Percentiles rank a stretch among this genome's conserved stretches.
Evolutionary conservation across 1,139 yeast genomes (phyloP).

Genomic region (Nakaseomyces uthaithaninus): DNA sequence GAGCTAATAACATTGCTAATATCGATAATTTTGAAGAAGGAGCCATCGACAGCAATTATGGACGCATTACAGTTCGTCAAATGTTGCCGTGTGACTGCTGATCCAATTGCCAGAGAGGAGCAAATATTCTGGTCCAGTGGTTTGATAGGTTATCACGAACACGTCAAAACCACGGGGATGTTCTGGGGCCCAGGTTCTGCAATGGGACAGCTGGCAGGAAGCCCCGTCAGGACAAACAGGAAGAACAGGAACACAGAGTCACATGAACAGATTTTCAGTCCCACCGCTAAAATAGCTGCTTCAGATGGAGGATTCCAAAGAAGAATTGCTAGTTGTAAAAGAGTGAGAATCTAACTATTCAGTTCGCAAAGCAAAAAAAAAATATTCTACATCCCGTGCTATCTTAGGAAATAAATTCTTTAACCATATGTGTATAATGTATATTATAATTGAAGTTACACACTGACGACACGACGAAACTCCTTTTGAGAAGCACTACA

Average conservation of each 20-base stretch:
- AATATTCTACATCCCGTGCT: not conserved
- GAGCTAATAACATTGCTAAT: slow-evolving; percentile 23
- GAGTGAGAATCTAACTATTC: not conserved
- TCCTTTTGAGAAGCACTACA: too few species aligned
- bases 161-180: slow-evolving; percentile 21
- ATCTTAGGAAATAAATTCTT: not conserved
- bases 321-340: slow-evolving; percentile 6
- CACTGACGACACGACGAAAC: too few species aligned
- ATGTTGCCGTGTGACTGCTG: slow-evolving; percentile 20
- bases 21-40: slow-evolving; percentile 23
- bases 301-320: slow-evolving; percentile 5
- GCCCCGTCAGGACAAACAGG: slow-evolving; percentile 4
- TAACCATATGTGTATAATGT: not conserved
- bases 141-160: slow-evolving; percentile 24
- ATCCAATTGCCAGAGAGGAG: slow-evolving; percentile 18
- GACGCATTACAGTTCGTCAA: slow-evolving; percentile 29
- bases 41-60: slow-evolving; percentile 18
- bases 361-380: not conserved
- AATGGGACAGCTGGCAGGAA: slow-evolving; percentile 4
- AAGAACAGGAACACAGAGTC: not conserved
- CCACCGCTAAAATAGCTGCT: slow-evolving; percentile 1
- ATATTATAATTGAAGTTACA: not conserved
- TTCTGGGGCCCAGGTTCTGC: slow-evolving; percentile 15
- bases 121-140: slow-evolving; percentile 24
- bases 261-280: slow-evolving; percentile 2